A percentile compares a stretch with the other conserved stretches of the same genome.
These are phyloP conservation scores for Penicillium macrosclerotiorum DNA, from an alignment of 495 filamentous ascomycete species.

Conservation along the genomic window DNA sequence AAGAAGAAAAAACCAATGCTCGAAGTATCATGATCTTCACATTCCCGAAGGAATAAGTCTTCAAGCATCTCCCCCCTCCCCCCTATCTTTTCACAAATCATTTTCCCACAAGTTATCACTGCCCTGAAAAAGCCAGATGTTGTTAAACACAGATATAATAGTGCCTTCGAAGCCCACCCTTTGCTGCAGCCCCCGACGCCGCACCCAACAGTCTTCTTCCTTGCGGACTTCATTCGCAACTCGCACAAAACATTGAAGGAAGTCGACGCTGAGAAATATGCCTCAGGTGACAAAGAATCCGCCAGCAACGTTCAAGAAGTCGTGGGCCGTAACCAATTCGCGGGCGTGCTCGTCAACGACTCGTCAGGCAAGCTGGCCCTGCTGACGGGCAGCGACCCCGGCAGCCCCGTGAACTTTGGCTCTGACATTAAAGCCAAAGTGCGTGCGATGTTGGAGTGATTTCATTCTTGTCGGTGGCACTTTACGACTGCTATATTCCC, in stretches of 20 bases:
- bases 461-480: neutral
- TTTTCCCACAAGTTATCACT: neutral
- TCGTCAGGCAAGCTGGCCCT: conserved; percentile 24
- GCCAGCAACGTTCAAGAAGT: conserved; percentile 20
- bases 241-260: conserved; percentile 24
- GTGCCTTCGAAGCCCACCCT: conserved; percentile 33
- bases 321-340: conserved; percentile 30
- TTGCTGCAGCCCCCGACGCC: conserved; percentile 25
- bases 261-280: conserved; percentile 26
- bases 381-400: conserved; percentile 22
- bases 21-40: no score
- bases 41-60: neutral
- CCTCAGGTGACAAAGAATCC: conserved; percentile 18
- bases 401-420: conserved; percentile 28
- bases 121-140: neutral
- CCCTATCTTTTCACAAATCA: neutral
- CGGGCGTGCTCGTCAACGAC: conserved; percentile 26
- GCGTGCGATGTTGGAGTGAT: conserved; percentile 9
- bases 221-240: conserved; percentile 33
- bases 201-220: conserved; percentile 35
- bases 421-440: conserved; percentile 24
- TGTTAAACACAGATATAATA: conserved; percentile 16
- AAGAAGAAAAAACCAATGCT: no score
- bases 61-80: neutral
- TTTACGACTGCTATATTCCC: neutral